Evolutionary conservation across 1,284 basidiomycete genomes (phyloP).

Genomic region (Schizophyllum commune): DNA sequence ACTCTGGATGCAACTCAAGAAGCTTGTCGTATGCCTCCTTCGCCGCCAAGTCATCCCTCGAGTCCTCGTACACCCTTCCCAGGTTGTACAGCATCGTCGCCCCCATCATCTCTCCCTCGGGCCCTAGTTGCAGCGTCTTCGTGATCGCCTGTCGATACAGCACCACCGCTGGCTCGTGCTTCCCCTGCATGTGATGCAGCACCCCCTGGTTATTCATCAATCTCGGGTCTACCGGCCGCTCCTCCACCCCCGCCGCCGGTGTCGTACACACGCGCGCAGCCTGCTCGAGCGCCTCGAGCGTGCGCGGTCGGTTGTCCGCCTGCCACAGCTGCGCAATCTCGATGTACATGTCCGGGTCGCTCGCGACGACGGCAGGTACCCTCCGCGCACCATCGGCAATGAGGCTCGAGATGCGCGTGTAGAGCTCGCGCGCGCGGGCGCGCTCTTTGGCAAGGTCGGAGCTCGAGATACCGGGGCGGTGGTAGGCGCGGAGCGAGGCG

Average conservation of each 20-base stretch:
- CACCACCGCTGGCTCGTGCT: constrained; percentile 43
- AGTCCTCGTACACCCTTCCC: constrained; percentile 81
- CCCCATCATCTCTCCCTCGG: constrained; percentile 59
- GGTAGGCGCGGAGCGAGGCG: constrained; percentile 76
- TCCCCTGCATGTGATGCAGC: constrained; percentile 67
- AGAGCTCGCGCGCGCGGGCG: constrained; percentile 69
- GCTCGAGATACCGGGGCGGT: constrained; percentile 69
- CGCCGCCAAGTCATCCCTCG: constrained; percentile 63
- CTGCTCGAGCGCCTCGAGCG: constrained; percentile 65
- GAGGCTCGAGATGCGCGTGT: constrained; percentile 66
- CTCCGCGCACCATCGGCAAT: constrained; percentile 32
- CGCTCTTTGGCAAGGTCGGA: constrained; percentile 70
- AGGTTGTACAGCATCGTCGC: constrained; percentile 86
- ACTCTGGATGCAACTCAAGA: constrained; percentile 82
- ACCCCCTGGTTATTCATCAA: constrained; percentile 81
- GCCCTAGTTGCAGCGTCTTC: constrained; percentile 30
- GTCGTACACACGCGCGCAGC: constrained; percentile 49
- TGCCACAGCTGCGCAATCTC: constrained; percentile 88
- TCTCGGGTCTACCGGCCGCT: constrained; percentile 39
- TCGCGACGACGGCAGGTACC: constrained; percentile 12
- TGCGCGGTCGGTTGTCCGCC: constrained; percentile 68
- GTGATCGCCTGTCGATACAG: constrained; percentile 68
- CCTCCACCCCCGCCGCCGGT: constrained; percentile 34
- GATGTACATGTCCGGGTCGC: constrained; percentile 76
- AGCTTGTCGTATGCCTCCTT: constrained; percentile 83